Base-by-base conservation (phyloP, 139 green algal genomes). In the Tetradesmus lagerheimii region DNA sequence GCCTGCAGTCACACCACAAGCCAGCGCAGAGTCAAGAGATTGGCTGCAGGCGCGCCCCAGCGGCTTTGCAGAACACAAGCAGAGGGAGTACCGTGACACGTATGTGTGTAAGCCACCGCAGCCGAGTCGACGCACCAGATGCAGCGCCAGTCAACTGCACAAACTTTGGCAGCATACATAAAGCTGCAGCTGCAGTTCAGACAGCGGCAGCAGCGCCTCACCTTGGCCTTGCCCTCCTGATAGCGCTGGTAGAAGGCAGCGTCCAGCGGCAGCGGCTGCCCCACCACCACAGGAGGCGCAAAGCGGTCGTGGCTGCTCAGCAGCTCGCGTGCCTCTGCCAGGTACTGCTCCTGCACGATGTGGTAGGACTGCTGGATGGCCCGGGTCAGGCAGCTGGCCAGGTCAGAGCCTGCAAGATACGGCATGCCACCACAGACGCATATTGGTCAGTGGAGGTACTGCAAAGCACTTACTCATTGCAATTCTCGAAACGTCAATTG, bases 341-440 rank as follows among this genome's bases (percentile, higher is more conserved):
- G 45, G 67, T 85, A 91, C 57, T 83, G 50, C 80, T 88, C 43
- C 66, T 91, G 88, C 11, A 74, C 66, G 0, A 79, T 67, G 62
- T 91, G 88, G 80, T 91, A 88, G 20, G 88, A 88, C 66, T 83
- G 14, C n/a, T 83, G 64, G 38, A 91, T 86, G 47, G 88, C 64
- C 18, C 80, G 80, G 25, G 29, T 80, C 43, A 91, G 45, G 37
- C 64, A 79, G 53, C 53, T 71, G 50, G 37, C 87, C 37, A 91
- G 78, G 5, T 89, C 85, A n/a, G 85, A 89, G 39, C 74, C 85
- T 89, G 85, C 77, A 71, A 20, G 16, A n/a, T 23, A 9, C n/a
- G n/a, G n/a, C 67, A 71, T 4, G 23, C 57, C 4, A 8, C 23
- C 57, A 31, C 2, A 71, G 1, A 71, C 25, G 57, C 57, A 71